These are phyloP conservation scores for Triangularia verruculosa DNA, from an alignment of 2,329 filamentous ascomycete species.

Conservation along the genomic window DNA sequence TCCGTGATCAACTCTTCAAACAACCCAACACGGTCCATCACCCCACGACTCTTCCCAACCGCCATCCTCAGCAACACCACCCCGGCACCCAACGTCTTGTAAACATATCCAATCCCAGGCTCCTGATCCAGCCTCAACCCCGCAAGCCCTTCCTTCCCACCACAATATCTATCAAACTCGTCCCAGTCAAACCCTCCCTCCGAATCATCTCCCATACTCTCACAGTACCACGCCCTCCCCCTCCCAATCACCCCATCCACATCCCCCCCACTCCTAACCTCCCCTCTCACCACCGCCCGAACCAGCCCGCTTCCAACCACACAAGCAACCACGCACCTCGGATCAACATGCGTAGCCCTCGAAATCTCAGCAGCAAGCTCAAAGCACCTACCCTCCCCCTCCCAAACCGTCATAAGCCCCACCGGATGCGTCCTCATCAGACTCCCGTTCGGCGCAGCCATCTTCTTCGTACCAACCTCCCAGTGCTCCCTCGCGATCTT, in stretches of 20 bases:
- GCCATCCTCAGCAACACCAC: slow-evolving; percentile 44
- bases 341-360: slow-evolving; percentile 49
- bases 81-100: slow-evolving; percentile 50
- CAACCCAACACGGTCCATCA: slow-evolving; percentile 24
- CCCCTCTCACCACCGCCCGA: slow-evolving; percentile 44
- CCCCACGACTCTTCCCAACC: slow-evolving; percentile 35
- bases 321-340: slow-evolving; percentile 49
- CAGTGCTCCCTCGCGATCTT: slow-evolving; percentile 40
- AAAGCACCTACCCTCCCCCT: slow-evolving; percentile 43
- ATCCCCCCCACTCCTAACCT: slow-evolving; percentile 39
- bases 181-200: slow-evolving; percentile 33
- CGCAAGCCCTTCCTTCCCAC: slow-evolving; percentile 34
- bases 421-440: slow-evolving; percentile 53
- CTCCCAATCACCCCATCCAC: slow-evolving; percentile 41
- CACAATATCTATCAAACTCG: slow-evolving; percentile 34
- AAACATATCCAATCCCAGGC: slow-evolving; percentile 50
- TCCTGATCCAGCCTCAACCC: slow-evolving; percentile 44
- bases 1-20: slow-evolving; percentile 49
- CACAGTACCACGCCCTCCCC: slow-evolving; percentile 41
- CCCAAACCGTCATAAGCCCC: slow-evolving; percentile 45
- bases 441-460: slow-evolving; percentile 49
- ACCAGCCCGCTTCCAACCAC: slow-evolving; percentile 46
- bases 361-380: slow-evolving; percentile 41
- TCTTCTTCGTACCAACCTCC: slow-evolving; percentile 37
- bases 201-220: slow-evolving; percentile 22